Base-by-base conservation (phyloP, 2,329 filamentous ascomycete species). In the Cryphonectria parasitica region DNA sequence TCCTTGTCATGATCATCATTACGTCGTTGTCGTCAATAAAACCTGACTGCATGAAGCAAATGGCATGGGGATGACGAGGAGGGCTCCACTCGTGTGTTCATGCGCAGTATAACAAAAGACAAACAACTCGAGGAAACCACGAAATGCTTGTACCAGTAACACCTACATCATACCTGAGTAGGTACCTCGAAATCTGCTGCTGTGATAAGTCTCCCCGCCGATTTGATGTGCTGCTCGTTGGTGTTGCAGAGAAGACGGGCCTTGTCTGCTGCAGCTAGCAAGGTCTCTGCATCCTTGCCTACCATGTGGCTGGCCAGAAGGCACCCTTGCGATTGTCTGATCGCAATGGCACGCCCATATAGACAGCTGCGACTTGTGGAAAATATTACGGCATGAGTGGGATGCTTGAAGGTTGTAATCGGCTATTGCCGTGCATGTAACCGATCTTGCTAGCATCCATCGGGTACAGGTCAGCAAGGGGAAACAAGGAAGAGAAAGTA, bases 271-370 rank as follows among this genome's bases (percentile, higher is more conserved):
- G 66, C 67, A 65, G 69, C 69, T 65, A 61, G 69, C 65, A 70
- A 70, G 64, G 64, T 68, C 60, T 34, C 56, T 64, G 66, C 63
- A 72, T 72, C 71, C 71, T 71, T 72, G 69, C 49, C 56, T 45
- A 66, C 63, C 71, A 71, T 68, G 63, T 62, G 66, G 69, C 66
- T 66, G 49, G 64, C 34, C 52, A 66, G 36, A 66, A 54, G 54
- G 56, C 22, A 72, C 71, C 71, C 71, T 72, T 71, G 71, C 66
- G 54, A 39, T 43, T 68, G 62, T 60, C 56, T 45, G 54, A 54
- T 62, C 43, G 34, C 69, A 72, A 72, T 72, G 69, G 62, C 71
- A 72, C 66, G 68, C 69, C 69, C 61, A 66, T 69, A 68, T 41
- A 58, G 36, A 45, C n/a, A 25, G n/a, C 61, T 64, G 39, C 56